phyloP scores from a whole-genome alignment of 2,329 filamentous ascomycete genomes.

The Niveomyces coronatus region DNA sequence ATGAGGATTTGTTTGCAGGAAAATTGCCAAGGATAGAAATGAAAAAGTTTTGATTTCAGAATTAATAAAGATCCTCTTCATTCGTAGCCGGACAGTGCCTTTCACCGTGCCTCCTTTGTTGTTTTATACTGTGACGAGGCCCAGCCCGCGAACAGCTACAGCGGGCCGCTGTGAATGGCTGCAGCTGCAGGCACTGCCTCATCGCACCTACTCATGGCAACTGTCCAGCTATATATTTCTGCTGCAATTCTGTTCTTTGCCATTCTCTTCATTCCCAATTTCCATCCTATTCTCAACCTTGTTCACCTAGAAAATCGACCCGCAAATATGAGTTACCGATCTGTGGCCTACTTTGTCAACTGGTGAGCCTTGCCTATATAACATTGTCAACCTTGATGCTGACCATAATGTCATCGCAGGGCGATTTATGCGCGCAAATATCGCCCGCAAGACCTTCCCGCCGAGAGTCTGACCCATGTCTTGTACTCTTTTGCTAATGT shows the following conservation, averaged over 20 bases:
- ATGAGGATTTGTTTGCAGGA: conserved; percentile 18
- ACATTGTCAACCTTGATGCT: conserved; percentile 8
- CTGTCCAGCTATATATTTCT: conserved; percentile 3
- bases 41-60: too few species aligned
- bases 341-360: conserved; percentile 66
- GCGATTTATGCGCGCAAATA: conserved; percentile 82
- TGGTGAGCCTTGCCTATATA: conserved; percentile 31
- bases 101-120: too few species aligned
- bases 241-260: background rate
- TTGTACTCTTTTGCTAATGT: conserved; percentile 90
- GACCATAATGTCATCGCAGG: conserved; percentile 27
- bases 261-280: background rate
- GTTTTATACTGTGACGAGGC: too few species aligned
- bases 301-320: too few species aligned
- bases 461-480: conserved; percentile 74
- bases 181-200: conserved; percentile 8
- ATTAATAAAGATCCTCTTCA: too few species aligned
- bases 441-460: conserved; percentile 73
- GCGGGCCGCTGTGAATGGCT: conserved; percentile 1
- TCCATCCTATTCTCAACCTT: too few species aligned
- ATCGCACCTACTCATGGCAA: conserved; percentile 6
- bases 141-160: too few species aligned
- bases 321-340: conserved; percentile 39
- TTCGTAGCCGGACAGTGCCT: too few species aligned
- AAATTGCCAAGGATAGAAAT: too few species aligned